These are phyloP conservation scores for Penicillium digitatum DNA, from an alignment of 2,329 filamentous ascomycete genomes.

Conservation along the genomic window DNA sequence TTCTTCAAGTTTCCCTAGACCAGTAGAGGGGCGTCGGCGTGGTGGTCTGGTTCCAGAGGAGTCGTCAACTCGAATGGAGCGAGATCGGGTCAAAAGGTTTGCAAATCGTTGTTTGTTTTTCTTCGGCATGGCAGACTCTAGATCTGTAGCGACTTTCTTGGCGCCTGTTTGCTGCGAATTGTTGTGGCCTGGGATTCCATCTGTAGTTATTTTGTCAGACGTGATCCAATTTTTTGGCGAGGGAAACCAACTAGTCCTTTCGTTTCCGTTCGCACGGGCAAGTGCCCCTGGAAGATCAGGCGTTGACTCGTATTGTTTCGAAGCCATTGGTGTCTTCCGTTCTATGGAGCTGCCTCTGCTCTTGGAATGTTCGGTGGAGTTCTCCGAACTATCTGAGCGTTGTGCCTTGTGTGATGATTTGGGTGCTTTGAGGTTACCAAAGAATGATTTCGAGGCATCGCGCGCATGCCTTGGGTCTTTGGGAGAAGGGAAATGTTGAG, in stretches of 20 bases:
- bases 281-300: slow-evolving; percentile 39
- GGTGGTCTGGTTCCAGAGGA: slow-evolving; percentile 31
- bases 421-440: slow-evolving; percentile 46
- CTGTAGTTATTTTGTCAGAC: slow-evolving; percentile 17
- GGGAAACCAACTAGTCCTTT: slow-evolving; percentile 24
- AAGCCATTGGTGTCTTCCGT: slow-evolving; percentile 34
- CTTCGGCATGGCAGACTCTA: slow-evolving; percentile 31
- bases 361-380: slow-evolving; percentile 36
- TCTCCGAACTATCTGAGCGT: slow-evolving; percentile 39
- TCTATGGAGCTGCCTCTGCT: slow-evolving; percentile 46
- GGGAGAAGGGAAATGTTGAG: slow-evolving; percentile 44
- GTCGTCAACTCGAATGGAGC: slow-evolving; percentile 45
- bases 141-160: slow-evolving; percentile 28
- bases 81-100: slow-evolving; percentile 43
- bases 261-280: slow-evolving; percentile 27
- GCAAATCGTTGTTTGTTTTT: slow-evolving; percentile 46
- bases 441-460: slow-evolving; percentile 46
- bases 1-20: slow-evolving; percentile 39
- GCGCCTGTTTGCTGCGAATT: slow-evolving; percentile 19
- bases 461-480: slow-evolving; percentile 42
- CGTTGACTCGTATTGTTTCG: slow-evolving; percentile 41
- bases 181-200: slow-evolving; percentile 21
- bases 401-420: slow-evolving; percentile 44
- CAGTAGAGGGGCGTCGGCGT: slow-evolving; percentile 39
- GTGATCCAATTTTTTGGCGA: neutral